Base-by-base conservation (phyloP, 805 yeast species). In the Diddensiella transvaalensis region DNA sequence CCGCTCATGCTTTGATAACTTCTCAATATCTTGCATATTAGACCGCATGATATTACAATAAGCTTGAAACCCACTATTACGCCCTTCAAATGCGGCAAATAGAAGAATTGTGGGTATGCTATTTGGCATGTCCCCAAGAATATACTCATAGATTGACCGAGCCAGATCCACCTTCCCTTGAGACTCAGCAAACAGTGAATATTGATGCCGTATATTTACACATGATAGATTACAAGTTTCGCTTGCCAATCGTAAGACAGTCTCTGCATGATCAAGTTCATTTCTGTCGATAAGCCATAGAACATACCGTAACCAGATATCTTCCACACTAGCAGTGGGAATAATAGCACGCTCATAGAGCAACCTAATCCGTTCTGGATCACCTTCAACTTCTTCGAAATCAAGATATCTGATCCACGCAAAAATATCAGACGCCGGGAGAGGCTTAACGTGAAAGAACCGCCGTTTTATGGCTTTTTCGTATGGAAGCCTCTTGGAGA, bases 311-410 rank as follows among this genome's bases (percentile, higher is more conserved):
- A 79, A 59, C 98, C 98, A 91, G 17, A 87, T 61, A 13, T 69
- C 69, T 26, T 78, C 79, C 41, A 74, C 69, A 18, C 67, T 66
- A 36, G 89, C 85, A 45, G 82, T 76, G 0, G 62, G 57, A 4
- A 58, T 52, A 0, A 91, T 66, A 15, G 87, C 79, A 48, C 96
- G 72, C 61, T 86, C 91, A 64, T 83, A 90, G 1, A 86, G 59
- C 4, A 75, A 66, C 4, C 65, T 63, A 1, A 77, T 69, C 19
- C 67, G 57, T 2, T 52, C 52, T 5, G 50, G 30, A 19, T 49
- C 51, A 10, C 61, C 64, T 39, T 65, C 66, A 1, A 54, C 44
- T 3, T 75, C 70, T 48, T 80, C 83, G 58, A 72, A 77, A 18
- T 76, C 73, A 10, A 88, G 61, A 61, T 90, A 93, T 1, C 66